These are phyloP conservation scores for Tetrahymena malaccensis DNA, from an alignment of 73 alveolate genomes.

Conservation along the genomic window DNA sequence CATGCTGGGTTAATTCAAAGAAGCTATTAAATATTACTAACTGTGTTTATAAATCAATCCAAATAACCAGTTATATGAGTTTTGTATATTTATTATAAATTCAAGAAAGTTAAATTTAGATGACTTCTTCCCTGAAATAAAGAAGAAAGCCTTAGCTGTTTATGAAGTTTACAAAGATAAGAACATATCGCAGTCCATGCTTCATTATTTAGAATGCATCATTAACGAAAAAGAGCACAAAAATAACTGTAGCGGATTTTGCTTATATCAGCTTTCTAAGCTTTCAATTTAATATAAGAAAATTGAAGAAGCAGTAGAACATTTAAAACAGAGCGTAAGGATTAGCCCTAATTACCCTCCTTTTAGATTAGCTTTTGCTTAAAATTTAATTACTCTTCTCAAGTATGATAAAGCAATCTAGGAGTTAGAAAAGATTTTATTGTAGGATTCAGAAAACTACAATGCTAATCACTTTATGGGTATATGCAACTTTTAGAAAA, in stretches of 20 bases:
- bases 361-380: background rate
- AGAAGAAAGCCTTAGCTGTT: background rate
- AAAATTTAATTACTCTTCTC: background rate
- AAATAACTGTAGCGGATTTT: background rate
- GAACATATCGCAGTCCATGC: background rate
- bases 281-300: background rate
- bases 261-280: background rate
- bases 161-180: background rate
- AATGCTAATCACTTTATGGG: background rate
- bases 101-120: background rate
- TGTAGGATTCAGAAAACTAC: background rate
- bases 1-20: background rate
- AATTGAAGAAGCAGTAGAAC: background rate
- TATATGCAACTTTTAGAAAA: background rate
- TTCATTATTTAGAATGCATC: background rate
- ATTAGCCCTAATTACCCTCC: background rate
- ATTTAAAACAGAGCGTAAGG: background rate
- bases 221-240: background rate
- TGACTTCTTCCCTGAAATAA: background rate
- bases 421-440: background rate
- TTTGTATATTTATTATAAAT: background rate
- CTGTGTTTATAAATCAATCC: background rate
- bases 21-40: background rate
- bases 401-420: background rate
- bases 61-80: background rate